Evolutionary conservation across 2,329 filamentous ascomycete genomes (phyloP).

Genomic region (Tolypocladium endophyticum): DNA sequence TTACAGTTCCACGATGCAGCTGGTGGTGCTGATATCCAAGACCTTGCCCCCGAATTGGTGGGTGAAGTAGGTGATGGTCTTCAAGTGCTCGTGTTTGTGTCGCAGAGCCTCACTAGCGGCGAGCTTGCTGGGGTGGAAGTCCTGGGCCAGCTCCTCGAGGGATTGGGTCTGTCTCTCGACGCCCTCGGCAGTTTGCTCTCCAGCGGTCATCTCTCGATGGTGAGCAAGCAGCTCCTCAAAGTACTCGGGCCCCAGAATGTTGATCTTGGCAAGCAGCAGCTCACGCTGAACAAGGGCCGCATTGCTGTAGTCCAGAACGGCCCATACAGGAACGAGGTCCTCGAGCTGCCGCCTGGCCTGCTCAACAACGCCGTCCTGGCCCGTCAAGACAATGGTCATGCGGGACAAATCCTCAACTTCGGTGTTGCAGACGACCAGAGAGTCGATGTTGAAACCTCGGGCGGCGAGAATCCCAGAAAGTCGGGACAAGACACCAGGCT

Average conservation of each 20-base stretch:
- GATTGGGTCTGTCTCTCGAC: slow-evolving; percentile 23
- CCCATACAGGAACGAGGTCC: slow-evolving; percentile 96
- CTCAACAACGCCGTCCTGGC: slow-evolving; percentile 94
- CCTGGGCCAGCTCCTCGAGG: slow-evolving; percentile 41
- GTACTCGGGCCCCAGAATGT: slow-evolving; percentile 93
- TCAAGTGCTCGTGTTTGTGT: slow-evolving; percentile 95
- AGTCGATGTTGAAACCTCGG: slow-evolving; percentile 98
- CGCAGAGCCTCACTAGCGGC: slow-evolving; percentile 80
- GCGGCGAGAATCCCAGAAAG: slow-evolving; percentile 94
- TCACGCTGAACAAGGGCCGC: slow-evolving; percentile 92
- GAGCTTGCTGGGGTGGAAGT: slow-evolving; percentile 86
- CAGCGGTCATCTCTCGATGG: slow-evolving; percentile 73
- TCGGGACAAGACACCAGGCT: slow-evolving; percentile 91
- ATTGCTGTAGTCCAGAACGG: slow-evolving; percentile 89
- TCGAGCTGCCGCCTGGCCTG: slow-evolving; percentile 92
- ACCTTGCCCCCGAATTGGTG: slow-evolving; percentile 98
- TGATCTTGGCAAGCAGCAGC: slow-evolving; percentile 89
- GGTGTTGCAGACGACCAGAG: slow-evolving; percentile 92
- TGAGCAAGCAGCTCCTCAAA: slow-evolving; percentile 95
- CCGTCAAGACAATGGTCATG: slow-evolving; percentile 97
- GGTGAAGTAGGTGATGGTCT: slow-evolving; percentile 90
- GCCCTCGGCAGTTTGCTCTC: slow-evolving; percentile 25
- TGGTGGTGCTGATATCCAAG: slow-evolving; percentile 93
- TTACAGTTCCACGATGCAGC: slow-evolving; percentile 96
- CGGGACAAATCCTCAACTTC: slow-evolving; percentile 93